Conservation (phyloP, 148 eudicot genomes). For the Rhododendron griersonianum region DNA sequence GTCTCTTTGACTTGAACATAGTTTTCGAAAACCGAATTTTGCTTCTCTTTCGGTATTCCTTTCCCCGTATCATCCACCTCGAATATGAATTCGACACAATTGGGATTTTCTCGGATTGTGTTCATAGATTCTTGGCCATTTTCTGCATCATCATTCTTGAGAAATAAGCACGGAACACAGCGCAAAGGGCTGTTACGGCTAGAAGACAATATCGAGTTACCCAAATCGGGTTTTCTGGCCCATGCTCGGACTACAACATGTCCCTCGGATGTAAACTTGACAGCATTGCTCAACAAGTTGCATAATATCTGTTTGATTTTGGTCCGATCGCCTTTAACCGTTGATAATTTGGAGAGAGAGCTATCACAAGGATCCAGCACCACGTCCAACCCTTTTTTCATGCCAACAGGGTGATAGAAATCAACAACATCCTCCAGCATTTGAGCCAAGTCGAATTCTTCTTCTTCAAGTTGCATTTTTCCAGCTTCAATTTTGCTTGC, state of each 20-base stretch:
- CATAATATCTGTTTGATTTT: conserved; percentile 62
- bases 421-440: conserved; percentile 66
- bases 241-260: conserved; percentile 54
- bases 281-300: conserved; percentile 76
- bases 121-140: conserved; percentile 24
- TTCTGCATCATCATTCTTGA: conserved; percentile 17
- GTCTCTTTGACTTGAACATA: conserved; percentile 75
- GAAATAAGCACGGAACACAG: conserved; percentile 28
- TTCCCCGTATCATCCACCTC: conserved; percentile 82
- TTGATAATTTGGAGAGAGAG: conserved; percentile 34
- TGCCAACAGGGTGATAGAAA: conserved; percentile 53
- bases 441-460: conserved; percentile 51
- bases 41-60: conserved; percentile 78
- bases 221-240: conserved; percentile 45
- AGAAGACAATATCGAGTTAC: conserved; percentile 37
- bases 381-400: conserved; percentile 69
- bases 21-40: conserved; percentile 57
- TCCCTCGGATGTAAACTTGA: conserved; percentile 75
- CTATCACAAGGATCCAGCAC: conserved; percentile 67
- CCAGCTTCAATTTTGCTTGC: conserved; percentile 80
- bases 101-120: conserved; percentile 31
- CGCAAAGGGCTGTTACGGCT: conserved; percentile 22
- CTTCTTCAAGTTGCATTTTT: conserved; percentile 58
- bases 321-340: conserved; percentile 60
- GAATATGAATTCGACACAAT: conserved; percentile 59